phyloP scores from a whole-genome alignment of 495 filamentous ascomycete species.

The Entonaema liquescens region DNA sequence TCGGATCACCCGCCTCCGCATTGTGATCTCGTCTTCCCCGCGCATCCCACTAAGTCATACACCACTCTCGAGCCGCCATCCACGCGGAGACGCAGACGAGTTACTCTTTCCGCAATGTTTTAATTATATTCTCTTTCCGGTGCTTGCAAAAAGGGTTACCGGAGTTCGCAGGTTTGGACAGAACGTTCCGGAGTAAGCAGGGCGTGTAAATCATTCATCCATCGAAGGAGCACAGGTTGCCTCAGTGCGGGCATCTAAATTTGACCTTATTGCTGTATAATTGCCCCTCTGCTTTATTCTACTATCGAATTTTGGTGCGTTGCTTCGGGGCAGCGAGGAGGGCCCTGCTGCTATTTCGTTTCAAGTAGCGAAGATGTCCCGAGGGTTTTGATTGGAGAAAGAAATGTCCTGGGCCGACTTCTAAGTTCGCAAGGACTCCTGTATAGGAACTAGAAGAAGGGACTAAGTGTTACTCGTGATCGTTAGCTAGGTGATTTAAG shows the following conservation, averaged over 20 bases:
- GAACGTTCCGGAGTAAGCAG: conserved; percentile 38
- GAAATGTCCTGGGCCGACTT: conserved; percentile 3
- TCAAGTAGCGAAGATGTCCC: conserved; percentile 15
- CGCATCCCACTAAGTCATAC: background rate
- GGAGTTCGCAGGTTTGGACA: conserved; percentile 47
- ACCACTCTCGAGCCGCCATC: conserved; percentile 13
- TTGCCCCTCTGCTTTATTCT: conserved; percentile 29
- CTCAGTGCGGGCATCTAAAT: conserved; percentile 12
- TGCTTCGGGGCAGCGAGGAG: conserved; percentile 10
- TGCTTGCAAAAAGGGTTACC: conserved; percentile 33
- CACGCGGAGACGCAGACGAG: conserved; percentile 3
- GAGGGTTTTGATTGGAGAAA: conserved; percentile 24
- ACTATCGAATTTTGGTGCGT: conserved; percentile 8
- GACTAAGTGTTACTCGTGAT: conserved; percentile 15
- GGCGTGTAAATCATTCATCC: conserved; percentile 25
- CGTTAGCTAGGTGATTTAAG: conserved; percentile 40
- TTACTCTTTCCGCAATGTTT: conserved; percentile 22
- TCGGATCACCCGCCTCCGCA: conserved; percentile 21
- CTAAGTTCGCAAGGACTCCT: conserved; percentile 34
- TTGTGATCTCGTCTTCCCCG: conserved; percentile 10
- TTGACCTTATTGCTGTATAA: conserved; percentile 41
- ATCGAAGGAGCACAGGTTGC: conserved; percentile 23
- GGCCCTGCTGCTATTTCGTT: conserved; percentile 24
- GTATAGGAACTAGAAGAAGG: conserved; percentile 16
- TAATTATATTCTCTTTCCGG: conserved; percentile 23